Conservation (phyloP, 2,329 filamentous ascomycete species). For the Diaporthe humulicola region DNA sequence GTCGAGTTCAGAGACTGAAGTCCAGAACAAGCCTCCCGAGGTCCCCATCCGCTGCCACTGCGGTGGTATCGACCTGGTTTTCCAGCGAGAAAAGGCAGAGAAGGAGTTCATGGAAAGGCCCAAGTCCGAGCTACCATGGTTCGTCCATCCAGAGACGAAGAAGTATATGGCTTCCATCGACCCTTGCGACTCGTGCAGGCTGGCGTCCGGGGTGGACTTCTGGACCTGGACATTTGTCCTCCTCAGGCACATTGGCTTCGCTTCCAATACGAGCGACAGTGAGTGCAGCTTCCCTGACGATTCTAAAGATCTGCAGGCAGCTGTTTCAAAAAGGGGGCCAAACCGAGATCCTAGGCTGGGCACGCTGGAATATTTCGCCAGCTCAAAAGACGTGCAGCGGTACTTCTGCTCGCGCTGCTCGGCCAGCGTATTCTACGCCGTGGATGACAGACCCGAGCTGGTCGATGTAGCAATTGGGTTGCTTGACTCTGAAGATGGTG, state of each 20-base stretch:
- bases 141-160: slow-evolving; percentile 57
- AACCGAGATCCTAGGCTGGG: slow-evolving; percentile 54
- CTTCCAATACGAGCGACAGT: slow-evolving; percentile 14
- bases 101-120: slow-evolving; percentile 45
- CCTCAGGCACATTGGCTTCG: slow-evolving; percentile 55
- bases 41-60: slow-evolving; percentile 61
- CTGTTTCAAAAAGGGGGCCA: slow-evolving; percentile 45
- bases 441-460: slow-evolving; percentile 52
- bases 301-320: slow-evolving; percentile 50
- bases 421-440: slow-evolving; percentile 60
- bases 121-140: slow-evolving; percentile 54
- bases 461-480: slow-evolving; percentile 61
- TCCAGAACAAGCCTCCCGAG: slow-evolving; percentile 41
- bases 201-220: slow-evolving; percentile 57
- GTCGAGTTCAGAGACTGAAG: slow-evolving; percentile 35
- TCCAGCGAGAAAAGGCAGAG: slow-evolving; percentile 50
- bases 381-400: slow-evolving; percentile 58
- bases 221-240: slow-evolving; percentile 60
- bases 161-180: slow-evolving; percentile 57
- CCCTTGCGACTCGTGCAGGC: slow-evolving; percentile 62
- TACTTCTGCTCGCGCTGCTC: slow-evolving; percentile 65
- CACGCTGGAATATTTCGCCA: slow-evolving; percentile 58
- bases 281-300: slow-evolving; percentile 48
- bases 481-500: slow-evolving; percentile 57
- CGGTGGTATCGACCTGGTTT: slow-evolving; percentile 57